Conservation (phyloP, 2,329 filamentous ascomycete genomes). For the Fusarium goolgardi region DNA sequence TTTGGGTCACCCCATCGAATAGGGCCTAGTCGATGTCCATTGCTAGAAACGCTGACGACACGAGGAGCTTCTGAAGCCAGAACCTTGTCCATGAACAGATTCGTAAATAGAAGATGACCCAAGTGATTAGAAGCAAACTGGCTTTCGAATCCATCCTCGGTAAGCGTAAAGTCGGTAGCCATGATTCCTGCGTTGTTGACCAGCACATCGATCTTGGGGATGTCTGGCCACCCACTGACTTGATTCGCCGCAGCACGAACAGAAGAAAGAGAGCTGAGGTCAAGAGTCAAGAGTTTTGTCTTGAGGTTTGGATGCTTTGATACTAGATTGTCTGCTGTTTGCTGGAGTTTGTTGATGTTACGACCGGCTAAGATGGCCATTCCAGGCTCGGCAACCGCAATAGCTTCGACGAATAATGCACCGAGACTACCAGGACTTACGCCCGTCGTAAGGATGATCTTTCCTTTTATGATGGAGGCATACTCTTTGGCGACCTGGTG, state of each 20-base stretch:
- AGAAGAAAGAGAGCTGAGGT: constrained; percentile 10
- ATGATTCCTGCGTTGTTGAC: constrained; percentile 19
- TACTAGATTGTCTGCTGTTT: constrained; percentile 2
- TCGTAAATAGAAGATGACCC: constrained; percentile 20
- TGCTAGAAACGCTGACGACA: constrained; percentile 19
- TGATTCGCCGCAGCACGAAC: constrained; percentile 2
- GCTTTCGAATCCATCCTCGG: constrained; percentile 13
- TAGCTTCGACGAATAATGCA: not conserved
- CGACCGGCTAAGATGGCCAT: constrained; percentile 12
- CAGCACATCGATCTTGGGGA: constrained; percentile 8
- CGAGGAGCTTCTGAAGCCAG: constrained; percentile 7
- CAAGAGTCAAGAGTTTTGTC: not conserved
- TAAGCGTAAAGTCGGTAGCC: constrained; percentile 17
- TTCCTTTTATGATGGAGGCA: constrained; percentile 7
- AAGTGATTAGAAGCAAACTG: constrained; percentile 25
- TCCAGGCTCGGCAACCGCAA: constrained; percentile 5
- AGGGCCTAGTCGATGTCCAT: constrained; percentile 4
- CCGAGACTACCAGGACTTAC: constrained; percentile 16
- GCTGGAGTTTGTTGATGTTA: constrained; percentile 8
- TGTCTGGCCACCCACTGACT: constrained; percentile 5
- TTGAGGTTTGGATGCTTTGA: not conserved
- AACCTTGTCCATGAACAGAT: constrained; percentile 1
- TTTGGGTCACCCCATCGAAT: constrained; percentile 20
- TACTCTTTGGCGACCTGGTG: constrained; percentile 17
- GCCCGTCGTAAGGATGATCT: constrained; percentile 18